phyloP scores from a whole-genome alignment of 192 early-diverging fungal genomes.

The Haplosporangium gracile region DNA sequence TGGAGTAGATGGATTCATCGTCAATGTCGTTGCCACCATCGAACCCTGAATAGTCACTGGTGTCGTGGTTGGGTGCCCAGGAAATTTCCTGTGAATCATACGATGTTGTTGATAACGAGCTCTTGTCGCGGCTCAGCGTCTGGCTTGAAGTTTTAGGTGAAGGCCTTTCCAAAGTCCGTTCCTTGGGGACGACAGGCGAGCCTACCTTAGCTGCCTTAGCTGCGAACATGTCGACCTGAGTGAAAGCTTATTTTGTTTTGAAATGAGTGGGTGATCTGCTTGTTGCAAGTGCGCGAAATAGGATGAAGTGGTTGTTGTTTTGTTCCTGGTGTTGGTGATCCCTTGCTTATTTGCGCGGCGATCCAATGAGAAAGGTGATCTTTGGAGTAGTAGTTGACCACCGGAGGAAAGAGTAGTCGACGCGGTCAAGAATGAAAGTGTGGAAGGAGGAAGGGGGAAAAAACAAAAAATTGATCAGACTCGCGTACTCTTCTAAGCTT shows the following conservation, averaged over 20 bases:
- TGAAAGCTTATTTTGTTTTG: not conserved
- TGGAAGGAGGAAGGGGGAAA: not conserved
- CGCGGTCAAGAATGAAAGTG: not conserved
- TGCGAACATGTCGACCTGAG: constrained; percentile 34
- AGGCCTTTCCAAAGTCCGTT: not conserved
- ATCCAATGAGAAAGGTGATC: not conserved
- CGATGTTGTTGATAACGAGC: not conserved
- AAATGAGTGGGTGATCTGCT: not conserved
- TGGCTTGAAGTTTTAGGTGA: not conserved
- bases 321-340: not conserved
- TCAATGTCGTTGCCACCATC: constrained; percentile 12
- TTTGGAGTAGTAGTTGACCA: not conserved
- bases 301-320: not conserved
- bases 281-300: not conserved
- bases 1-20: constrained; percentile 50
- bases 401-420: not conserved
- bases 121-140: not conserved
- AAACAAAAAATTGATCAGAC: not conserved
- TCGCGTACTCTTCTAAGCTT: not conserved
- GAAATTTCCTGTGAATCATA: constrained; percentile 8
- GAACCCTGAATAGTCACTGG: not conserved
- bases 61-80: constrained; percentile 20
- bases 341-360: not conserved
- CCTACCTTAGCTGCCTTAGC: constrained; percentile 36
- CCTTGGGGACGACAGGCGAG: not conserved